Percentiles rank a stretch among this genome's conserved stretches.
Evolutionary conservation across 129 eudicot species (phyloP).

Genomic region (carrot (Daucus carota)): DH1_v3.0 NC_030381.2:49350001-49350500

Average conservation of each 20-base stretch:
- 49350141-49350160: constrained; percentile 22
- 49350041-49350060: constrained; percentile 57
- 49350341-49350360: constrained; percentile 13
- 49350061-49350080: constrained; percentile 81
- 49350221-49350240: constrained; percentile 24
- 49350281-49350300: background rate
- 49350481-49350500: constrained; percentile 85
- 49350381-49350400: constrained; percentile 54
- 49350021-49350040: constrained; percentile 52
- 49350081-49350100: constrained; percentile 68
- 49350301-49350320: background rate
- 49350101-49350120: constrained; percentile 83
- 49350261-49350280: constrained; percentile 8
- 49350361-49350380: constrained; percentile 25
- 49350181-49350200: constrained; percentile 30
- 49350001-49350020: constrained; percentile 76
- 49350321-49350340: constrained; percentile 14
- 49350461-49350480: constrained; percentile 87
- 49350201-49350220: constrained; percentile 25
- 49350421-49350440: constrained; percentile 93
- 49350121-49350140: constrained; percentile 37
- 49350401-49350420: constrained; percentile 74
- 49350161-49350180: constrained; percentile 25
- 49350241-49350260: constrained; percentile 31
- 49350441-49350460: constrained; percentile 90